These are phyloP conservation scores for Syncephalis fuscata DNA, from an alignment of 371 early-diverging fungal species.

Conservation along the genomic window DNA sequence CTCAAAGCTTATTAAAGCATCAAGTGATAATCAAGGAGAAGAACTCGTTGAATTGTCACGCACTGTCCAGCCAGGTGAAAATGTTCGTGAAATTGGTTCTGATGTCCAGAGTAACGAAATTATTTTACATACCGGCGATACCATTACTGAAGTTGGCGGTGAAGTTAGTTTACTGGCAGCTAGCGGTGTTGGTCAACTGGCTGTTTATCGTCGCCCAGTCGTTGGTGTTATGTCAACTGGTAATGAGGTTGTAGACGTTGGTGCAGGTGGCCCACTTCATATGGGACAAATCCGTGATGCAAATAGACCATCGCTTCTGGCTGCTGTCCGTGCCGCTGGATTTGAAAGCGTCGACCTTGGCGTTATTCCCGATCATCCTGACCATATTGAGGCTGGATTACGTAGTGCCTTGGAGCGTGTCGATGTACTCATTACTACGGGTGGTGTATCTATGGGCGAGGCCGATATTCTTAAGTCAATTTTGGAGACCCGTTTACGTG, in stretches of 20 bases:
- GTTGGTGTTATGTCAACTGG: constrained; percentile 80
- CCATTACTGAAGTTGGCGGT: constrained; percentile 49
- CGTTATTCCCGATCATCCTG: constrained; percentile 49
- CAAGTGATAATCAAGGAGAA: constrained; percentile 40
- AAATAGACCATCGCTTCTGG: constrained; percentile 62
- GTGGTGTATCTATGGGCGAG: constrained; percentile 94
- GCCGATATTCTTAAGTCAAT: constrained; percentile 77
- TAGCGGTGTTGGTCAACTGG: constrained; percentile 50
- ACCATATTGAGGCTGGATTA: constrained; percentile 27
- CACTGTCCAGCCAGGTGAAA: constrained; percentile 17
- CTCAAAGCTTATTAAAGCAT: constrained; percentile 39
- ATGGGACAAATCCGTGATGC: constrained; percentile 65
- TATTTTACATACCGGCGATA: constrained; percentile 31
- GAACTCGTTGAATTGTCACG: constrained; percentile 30
- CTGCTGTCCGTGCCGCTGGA: constrained; percentile 40
- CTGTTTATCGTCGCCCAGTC: constrained; percentile 43
- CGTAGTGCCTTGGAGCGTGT: constrained; percentile 30
- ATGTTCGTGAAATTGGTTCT: constrained; percentile 65
- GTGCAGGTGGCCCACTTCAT: constrained; percentile 20
- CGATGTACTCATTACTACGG: constrained; percentile 75
- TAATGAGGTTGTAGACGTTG: constrained; percentile 61
- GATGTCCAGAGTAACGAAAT: constrained; percentile 45
- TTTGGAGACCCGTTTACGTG: constrained; percentile 53
- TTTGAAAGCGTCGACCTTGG: constrained; percentile 58
- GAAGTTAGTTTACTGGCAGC: constrained; percentile 69